Percentiles rank a stretch among this genome's conserved stretches.
Evolutionary conservation across 1,284 basidiomycete genomes (phyloP).

Genomic region (Ceraceosorus guamensis): DNA sequence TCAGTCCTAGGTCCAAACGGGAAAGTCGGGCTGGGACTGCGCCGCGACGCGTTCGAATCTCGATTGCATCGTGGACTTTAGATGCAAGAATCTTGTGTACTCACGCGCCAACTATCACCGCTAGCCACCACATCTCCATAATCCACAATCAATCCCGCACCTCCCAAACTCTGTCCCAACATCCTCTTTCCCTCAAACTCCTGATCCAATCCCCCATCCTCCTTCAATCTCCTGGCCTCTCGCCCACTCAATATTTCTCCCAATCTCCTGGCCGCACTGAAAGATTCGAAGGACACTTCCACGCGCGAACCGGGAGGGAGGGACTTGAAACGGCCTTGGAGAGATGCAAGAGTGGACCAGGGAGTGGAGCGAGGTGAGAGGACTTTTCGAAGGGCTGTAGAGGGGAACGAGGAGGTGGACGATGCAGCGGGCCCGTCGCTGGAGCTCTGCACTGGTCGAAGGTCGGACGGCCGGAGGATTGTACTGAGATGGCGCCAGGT

Average conservation of each 20-base stretch:
- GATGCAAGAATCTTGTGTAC: no score
- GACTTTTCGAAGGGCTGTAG: slow-evolving; percentile 56
- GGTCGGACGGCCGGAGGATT: not conserved
- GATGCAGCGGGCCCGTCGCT: slow-evolving; percentile 16
- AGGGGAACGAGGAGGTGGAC: not conserved
- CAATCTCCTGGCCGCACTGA: slow-evolving; percentile 35
- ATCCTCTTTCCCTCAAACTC: not conserved
- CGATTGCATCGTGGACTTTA: no score
- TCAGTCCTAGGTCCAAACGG: slow-evolving; percentile 5
- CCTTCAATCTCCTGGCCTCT: slow-evolving; percentile 7
- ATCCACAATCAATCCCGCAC: slow-evolving; percentile 78
- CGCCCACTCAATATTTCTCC: slow-evolving; percentile 40
- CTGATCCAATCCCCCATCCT: slow-evolving; percentile 1
- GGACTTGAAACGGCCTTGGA: slow-evolving; percentile 27
- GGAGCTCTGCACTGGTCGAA: no score
- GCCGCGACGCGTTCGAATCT: no score
- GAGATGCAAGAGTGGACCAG: slow-evolving; percentile 56
- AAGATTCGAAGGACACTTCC: slow-evolving; percentile 39
- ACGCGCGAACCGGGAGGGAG: slow-evolving; percentile 40
- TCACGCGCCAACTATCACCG: slow-evolving; percentile 70
- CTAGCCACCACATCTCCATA: slow-evolving; percentile 73
- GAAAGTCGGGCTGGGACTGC: not conserved
- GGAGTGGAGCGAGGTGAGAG: slow-evolving; percentile 62
- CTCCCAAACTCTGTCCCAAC: slow-evolving; percentile 51
- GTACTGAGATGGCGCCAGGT: slow-evolving; percentile 29